Conservation (phyloP, 441 rosid species). For the Populus trichocarpa region DNA sequence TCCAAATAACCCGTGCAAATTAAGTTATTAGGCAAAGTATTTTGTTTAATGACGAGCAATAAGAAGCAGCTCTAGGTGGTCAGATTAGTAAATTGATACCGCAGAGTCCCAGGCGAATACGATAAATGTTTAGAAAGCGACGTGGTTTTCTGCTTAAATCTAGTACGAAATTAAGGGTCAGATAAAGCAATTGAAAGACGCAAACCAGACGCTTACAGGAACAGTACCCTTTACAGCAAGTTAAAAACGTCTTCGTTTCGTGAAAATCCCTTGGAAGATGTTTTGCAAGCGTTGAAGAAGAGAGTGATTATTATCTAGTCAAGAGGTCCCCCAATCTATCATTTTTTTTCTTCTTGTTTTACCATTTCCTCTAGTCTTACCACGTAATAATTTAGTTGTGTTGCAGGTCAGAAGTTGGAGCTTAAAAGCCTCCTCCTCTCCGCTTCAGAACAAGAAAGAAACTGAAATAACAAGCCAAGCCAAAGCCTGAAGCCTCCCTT, state of each 20-base stretch:
- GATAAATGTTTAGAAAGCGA: not conserved
- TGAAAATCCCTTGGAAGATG: not conserved
- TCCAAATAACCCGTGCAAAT: too few species aligned
- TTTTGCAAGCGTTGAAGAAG: not conserved
- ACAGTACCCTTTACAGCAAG: not conserved
- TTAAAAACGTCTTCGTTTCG: not conserved
- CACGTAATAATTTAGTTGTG: slow-evolving; percentile 50
- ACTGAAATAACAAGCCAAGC: not conserved
- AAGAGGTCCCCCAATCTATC: not conserved
- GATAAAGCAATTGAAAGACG: not conserved
- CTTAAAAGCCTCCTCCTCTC: slow-evolving; percentile 25
- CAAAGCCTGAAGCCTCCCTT: not conserved
- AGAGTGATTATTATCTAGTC: not conserved
- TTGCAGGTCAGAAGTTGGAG: slow-evolving; percentile 80
- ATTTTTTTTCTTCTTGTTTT: not conserved
- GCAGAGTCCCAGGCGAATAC: not conserved
- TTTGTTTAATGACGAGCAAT: too few species aligned
- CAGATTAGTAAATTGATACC: not conserved
- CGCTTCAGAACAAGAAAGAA: slow-evolving; percentile 3
- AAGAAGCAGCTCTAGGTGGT: not conserved
- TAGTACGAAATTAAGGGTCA: slow-evolving; percentile 17
- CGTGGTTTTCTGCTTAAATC: slow-evolving; percentile 15
- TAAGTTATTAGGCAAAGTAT: too few species aligned
- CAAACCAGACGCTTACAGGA: not conserved
- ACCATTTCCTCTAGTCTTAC: not conserved